Evolutionary conservation across 768 basidiomycete species (phyloP).

Genomic region (Boletus coccyginus): DNA sequence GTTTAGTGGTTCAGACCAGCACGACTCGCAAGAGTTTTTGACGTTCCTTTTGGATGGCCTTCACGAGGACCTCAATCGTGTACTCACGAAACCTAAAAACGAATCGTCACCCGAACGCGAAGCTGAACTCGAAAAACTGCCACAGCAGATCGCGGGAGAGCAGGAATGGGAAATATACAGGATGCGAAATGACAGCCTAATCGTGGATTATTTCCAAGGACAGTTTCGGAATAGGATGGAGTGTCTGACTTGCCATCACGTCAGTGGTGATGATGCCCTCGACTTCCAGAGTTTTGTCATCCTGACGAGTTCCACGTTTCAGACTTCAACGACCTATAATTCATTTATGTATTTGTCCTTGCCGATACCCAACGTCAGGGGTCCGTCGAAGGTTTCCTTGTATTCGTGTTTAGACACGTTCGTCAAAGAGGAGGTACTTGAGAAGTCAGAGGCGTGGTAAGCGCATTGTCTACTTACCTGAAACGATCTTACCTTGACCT

Average conservation of each 20-base stretch:
- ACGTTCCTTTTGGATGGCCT: conserved; percentile 91
- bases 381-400: conserved; percentile 60
- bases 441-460: conserved; percentile 93
- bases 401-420: conserved; percentile 86
- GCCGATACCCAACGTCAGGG: conserved; percentile 72
- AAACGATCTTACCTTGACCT: background rate
- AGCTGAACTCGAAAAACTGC: conserved; percentile 81
- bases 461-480: conserved; percentile 15
- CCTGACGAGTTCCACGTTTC: conserved; percentile 10
- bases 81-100: conserved; percentile 67
- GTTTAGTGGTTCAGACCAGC: conserved; percentile 86
- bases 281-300: conserved; percentile 1
- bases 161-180: conserved; percentile 92
- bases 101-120: conserved; percentile 77
- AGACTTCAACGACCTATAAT: conserved; percentile 98
- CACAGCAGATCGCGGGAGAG: conserved; percentile 84
- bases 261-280: conserved; percentile 32
- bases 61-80: conserved; percentile 84
- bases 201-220: conserved; percentile 97
- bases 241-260: conserved; percentile 88
- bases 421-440: conserved; percentile 86
- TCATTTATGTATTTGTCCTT: conserved; percentile 93
- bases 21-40: conserved; percentile 97
- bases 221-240: conserved; percentile 90
- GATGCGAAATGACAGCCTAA: conserved; percentile 86